These are phyloP conservation scores for Stromatinia cepivora DNA, from an alignment of 2,329 filamentous ascomycete species.

Conservation along the genomic window DNA sequence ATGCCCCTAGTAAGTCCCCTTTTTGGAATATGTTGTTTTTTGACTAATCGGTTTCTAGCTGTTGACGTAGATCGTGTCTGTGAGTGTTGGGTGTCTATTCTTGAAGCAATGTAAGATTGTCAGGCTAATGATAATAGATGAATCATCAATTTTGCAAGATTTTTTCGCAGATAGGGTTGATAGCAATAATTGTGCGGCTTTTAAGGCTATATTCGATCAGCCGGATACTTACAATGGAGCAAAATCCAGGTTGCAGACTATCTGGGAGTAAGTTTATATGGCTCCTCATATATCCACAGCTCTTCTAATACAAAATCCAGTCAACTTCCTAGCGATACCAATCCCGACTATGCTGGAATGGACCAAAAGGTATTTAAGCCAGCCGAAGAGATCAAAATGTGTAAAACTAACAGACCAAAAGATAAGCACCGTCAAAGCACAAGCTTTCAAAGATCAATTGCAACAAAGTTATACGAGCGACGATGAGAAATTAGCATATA, in stretches of 20 bases:
- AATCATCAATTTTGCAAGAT: conserved; percentile 3
- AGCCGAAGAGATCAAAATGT: neutral
- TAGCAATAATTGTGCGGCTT: conserved; percentile 8
- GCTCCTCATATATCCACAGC: neutral
- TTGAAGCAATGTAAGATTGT: neutral
- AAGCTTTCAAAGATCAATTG: neutral
- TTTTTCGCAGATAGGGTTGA: conserved; percentile 8
- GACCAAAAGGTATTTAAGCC: conserved; percentile 10
- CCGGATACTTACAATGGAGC: neutral
- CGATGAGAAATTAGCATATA: conserved; percentile 11
- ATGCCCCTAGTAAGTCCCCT: neutral
- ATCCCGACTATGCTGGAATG: conserved; percentile 17
- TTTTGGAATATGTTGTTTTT: neutral
- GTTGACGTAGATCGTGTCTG: conserved; percentile 16
- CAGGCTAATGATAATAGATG: conserved; percentile 11
- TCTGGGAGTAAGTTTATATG: conserved; percentile 7
- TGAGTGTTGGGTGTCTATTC: neutral
- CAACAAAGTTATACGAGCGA: neutral
- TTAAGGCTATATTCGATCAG: conserved; percentile 16
- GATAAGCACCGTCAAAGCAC: conserved; percentile 16
- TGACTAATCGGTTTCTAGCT: neutral
- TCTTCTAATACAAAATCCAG: neutral
- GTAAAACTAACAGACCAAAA: neutral
- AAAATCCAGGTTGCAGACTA: conserved; percentile 6
- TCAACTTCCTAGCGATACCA: conserved; percentile 15